These are phyloP conservation scores for Ajuga reptans DNA, from an alignment of 305 asterid genomes.

Conservation along the genomic window DNA sequence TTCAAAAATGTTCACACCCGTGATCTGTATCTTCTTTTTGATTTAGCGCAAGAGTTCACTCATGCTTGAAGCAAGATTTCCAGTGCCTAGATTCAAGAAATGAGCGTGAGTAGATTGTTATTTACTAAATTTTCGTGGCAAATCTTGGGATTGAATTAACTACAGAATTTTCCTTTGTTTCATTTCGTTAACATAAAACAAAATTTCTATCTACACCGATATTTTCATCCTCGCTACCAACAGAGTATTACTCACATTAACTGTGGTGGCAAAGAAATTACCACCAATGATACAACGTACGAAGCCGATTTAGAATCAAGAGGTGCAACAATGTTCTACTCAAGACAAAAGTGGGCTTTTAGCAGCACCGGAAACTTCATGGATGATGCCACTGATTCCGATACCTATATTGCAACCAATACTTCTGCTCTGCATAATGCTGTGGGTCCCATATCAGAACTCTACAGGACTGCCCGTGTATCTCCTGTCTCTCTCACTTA, in stretches of 20 bases:
- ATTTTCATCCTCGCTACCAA: background rate
- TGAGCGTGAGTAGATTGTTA: constrained; percentile 36
- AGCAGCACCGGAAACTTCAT: constrained; percentile 95
- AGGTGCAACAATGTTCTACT: constrained; percentile 77
- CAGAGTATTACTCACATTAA: constrained; percentile 65
- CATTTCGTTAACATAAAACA: too few relatives aligned
- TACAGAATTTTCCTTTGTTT: too few relatives aligned
- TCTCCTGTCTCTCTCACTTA: constrained; percentile 85
- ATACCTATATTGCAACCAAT: constrained; percentile 47
- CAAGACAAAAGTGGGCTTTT: constrained; percentile 65
- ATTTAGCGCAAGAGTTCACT: constrained; percentile 28
- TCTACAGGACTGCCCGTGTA: constrained; percentile 63
- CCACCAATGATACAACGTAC: constrained; percentile 28
- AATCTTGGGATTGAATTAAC: too few relatives aligned
- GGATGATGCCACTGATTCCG: constrained; percentile 65
- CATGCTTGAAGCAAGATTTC: constrained; percentile 62
- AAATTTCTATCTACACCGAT: too few relatives aligned
- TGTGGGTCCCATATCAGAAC: constrained; percentile 28
- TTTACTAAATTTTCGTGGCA: too few relatives aligned
- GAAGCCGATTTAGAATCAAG: constrained; percentile 66
- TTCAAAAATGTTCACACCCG: background rate
- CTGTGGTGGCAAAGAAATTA: constrained; percentile 72
- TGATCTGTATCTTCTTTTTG: constrained; percentile 1
- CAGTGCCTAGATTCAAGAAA: constrained; percentile 47
- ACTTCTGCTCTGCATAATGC: constrained; percentile 34